These are phyloP conservation scores for Acorus calamus DNA, from an alignment of 106 monocot species.

Conservation along the genomic window DNA sequence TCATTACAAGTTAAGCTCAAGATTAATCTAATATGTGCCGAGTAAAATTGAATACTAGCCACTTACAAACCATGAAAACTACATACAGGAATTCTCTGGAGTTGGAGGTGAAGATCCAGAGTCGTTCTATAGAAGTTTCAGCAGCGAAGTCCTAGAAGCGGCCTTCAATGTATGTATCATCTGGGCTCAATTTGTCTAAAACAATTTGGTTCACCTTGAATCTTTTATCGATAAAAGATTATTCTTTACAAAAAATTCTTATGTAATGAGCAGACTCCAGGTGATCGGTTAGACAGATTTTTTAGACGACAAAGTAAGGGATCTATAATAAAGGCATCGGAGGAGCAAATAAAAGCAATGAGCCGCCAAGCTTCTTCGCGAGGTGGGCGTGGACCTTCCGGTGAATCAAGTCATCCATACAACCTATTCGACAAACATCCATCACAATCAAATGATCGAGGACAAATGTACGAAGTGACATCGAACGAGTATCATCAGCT, in stretches of 20 bases:
- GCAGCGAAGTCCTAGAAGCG: conserved; percentile 42
- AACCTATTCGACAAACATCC: conserved; percentile 5
- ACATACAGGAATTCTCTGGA: conserved; percentile 27
- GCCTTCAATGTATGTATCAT: conserved; percentile 37
- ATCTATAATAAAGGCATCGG: conserved; percentile 8
- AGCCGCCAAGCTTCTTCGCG: not conserved
- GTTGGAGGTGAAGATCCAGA: conserved; percentile 29
- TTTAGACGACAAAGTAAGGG: conserved; percentile 2
- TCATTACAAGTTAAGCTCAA: too few relatives aligned
- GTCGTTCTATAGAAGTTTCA: conserved; percentile 34
- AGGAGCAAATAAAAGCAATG: conserved; percentile 7
- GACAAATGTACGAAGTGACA: not conserved
- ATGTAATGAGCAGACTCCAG: not conserved
- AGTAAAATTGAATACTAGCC: too few relatives aligned
- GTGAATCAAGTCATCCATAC: conserved; percentile 2
- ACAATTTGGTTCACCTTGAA: too few relatives aligned
- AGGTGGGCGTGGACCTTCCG: conserved; percentile 1
- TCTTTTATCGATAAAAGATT: too few relatives aligned
- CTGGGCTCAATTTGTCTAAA: too few relatives aligned
- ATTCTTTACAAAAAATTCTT: too few relatives aligned
- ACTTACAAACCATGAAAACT: too few relatives aligned
- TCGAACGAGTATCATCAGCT: not conserved
- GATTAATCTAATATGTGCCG: too few relatives aligned
- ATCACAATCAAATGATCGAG: not conserved
- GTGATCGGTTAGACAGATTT: not conserved